Percentiles rank a stretch among this genome's conserved stretches.
phyloP scores from a whole-genome alignment of 805 yeast species.

The Dipodascus geniculatus region DNA sequence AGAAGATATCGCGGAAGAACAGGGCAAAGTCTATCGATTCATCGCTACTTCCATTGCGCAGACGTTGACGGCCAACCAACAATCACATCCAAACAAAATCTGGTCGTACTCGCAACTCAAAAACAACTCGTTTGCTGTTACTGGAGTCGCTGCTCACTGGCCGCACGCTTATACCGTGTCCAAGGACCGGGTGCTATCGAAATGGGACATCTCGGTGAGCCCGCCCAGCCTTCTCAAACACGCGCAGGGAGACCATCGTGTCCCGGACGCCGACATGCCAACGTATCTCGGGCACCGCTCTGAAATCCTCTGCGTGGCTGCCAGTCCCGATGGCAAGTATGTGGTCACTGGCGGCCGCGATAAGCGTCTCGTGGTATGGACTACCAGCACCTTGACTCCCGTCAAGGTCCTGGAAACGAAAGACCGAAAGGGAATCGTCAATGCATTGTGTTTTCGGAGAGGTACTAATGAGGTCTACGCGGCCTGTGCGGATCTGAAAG shows the following conservation, averaged over 20 bases:
- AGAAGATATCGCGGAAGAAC: conserved; percentile 80
- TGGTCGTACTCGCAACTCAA: conserved; percentile 5
- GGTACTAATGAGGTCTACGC: conserved; percentile 79
- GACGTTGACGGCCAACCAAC: conserved; percentile 25
- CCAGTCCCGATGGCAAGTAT: conserved; percentile 74
- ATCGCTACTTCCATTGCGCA: conserved; percentile 37
- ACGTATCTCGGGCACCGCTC: conserved; percentile 62
- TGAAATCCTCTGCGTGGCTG: conserved; percentile 68
- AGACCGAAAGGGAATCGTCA: conserved; percentile 58
- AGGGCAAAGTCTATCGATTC: conserved; percentile 69
- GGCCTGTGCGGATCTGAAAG: conserved; percentile 83
- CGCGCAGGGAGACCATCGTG: conserved; percentile 33
- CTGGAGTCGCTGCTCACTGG: conserved; percentile 38
- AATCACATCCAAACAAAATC: conserved; percentile 4
- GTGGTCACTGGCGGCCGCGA: conserved; percentile 90
- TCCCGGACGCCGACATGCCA: conserved; percentile 28
- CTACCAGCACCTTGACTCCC: conserved; percentile 64
- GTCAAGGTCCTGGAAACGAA: conserved; percentile 67
- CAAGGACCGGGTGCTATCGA: conserved; percentile 67
- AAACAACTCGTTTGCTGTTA: conserved; percentile 22
- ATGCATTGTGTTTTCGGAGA: conserved; percentile 66
- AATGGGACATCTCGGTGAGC: conserved; percentile 57
- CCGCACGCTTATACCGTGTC: conserved; percentile 69
- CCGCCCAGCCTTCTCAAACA: conserved; percentile 56
- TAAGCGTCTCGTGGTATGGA: conserved; percentile 74